These are phyloP conservation scores for Coelastrella sp. DNA, from an alignment of 139 green algal genomes.

Conservation along the genomic window DNA sequence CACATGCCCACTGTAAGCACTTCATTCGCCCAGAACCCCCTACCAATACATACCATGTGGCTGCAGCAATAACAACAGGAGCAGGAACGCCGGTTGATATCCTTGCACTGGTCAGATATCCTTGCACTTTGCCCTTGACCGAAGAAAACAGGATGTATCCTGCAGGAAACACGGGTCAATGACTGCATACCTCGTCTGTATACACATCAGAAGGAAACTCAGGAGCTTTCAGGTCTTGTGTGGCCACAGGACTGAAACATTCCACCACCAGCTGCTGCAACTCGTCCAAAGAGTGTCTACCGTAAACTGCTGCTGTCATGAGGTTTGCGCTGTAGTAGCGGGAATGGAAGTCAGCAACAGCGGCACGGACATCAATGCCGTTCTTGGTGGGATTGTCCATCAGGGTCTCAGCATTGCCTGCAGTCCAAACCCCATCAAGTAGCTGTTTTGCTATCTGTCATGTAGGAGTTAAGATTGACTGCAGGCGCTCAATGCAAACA, in stretches of 20 bases:
- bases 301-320: constrained; percentile 71
- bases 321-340: constrained; percentile 81
- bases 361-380: constrained; percentile 63
- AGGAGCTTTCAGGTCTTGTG: constrained; percentile 55
- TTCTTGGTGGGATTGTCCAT: constrained; percentile 33
- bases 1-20: too few relatives aligned
- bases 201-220: constrained; percentile 47
- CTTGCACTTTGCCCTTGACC: too few relatives aligned
- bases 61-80: too few relatives aligned
- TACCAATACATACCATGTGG: not conserved
- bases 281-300: constrained; percentile 71
- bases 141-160: too few relatives aligned
- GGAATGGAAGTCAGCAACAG: constrained; percentile 74
- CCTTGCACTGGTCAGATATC: too few relatives aligned
- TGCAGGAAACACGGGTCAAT: too few relatives aligned
- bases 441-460: too few relatives aligned
- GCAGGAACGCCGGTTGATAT: too few relatives aligned
- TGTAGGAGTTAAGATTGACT: too few relatives aligned
- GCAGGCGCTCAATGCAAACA: too few relatives aligned
- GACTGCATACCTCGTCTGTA: constrained; percentile 39
- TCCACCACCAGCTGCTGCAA: constrained; percentile 75
- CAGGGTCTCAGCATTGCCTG: constrained; percentile 71
- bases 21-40: too few relatives aligned
- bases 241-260: constrained; percentile 65
- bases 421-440: not conserved